Base-by-base conservation (phyloP, 306 rosid species). In the Glycine latifolia region DNA sequence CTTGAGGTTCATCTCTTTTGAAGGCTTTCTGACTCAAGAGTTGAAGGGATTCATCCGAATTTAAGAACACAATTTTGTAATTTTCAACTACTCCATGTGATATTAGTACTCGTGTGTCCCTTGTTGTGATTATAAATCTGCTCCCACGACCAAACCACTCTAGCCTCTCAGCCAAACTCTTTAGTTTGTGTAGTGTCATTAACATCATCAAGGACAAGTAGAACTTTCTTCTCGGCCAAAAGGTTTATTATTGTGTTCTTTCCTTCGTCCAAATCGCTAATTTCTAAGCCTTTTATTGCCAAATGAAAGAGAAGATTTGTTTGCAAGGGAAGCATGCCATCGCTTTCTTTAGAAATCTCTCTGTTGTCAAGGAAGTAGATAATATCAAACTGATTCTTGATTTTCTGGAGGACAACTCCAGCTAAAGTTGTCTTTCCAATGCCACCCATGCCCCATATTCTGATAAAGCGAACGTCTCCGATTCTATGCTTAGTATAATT, bases 131-230 rank as follows among this genome's bases (percentile, higher is more conserved):
- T 14, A 77, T 63, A 14, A 85, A 60, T 67, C 73, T 77, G 43
- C 80, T 81, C 4, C 80, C 85, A 16, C 6, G 47, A 9, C 81
- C 85, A 78, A 78, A 67, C 82, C 81, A 78, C 0, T 44, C 16
- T 31, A 4, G 56, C 16, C 13, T 4, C 39, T 63, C 73, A 0
- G 17, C 55, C 49, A 82, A 52, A 52, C 14, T 75, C 20, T 50
- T 46, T 17, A 78, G 11, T 20, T 12, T 82, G 86, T 12, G 52
- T 7, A n/a, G 12, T 31, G n/a, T 81, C 52, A 81, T 58, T 55
- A 7, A 73, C 83, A 78, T 77, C 80, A 39, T 85, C 83, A 35
- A 81, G 7, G n/a, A 63, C 47, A 11, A 76, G 67, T 54, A 56
- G 71, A 77, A 77, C 41, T 54, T 37, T 77, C 61, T 50, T 78